A percentile compares a stretch with the other conserved stretches of the same genome.
Evolutionary conservation across 352 stramenopile genomes (phyloP).

Genomic region (Globisporangium yorkense): DNA sequence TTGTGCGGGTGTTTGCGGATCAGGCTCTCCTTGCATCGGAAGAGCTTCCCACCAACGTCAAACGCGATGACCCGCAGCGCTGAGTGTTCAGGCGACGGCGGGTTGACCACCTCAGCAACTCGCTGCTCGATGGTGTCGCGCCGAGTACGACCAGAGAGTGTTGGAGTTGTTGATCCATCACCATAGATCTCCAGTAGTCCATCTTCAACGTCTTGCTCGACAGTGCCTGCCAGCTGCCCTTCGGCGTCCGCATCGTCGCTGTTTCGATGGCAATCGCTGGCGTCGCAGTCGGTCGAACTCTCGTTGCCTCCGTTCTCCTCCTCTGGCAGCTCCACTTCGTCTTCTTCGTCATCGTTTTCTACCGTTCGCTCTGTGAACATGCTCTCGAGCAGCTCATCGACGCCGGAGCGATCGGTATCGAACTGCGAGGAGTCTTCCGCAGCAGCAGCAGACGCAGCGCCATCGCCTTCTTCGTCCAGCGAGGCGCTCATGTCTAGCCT

Average conservation of each 20-base stretch:
- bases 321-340: not conserved
- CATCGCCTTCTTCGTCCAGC: not conserved
- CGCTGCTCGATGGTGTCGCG: not conserved
- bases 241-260: not conserved
- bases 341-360: not conserved
- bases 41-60: constrained; percentile 63
- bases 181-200: not conserved
- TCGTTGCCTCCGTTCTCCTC: not conserved
- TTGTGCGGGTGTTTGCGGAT: constrained; percentile 57
- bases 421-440: not conserved
- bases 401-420: not conserved
- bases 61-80: constrained; percentile 32
- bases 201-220: too few relatives aligned
- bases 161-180: not conserved
- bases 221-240: not conserved
- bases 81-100: not conserved
- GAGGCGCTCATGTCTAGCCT: too few relatives aligned
- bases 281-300: not conserved
- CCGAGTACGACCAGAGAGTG: not conserved
- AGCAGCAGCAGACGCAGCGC: not conserved
- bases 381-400: constrained; percentile 15
- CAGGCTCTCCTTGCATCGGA: constrained; percentile 60
- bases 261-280: not conserved
- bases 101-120: not conserved
- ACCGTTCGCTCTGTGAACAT: constrained; percentile 14